These are phyloP conservation scores for Sphagnum contortum DNA, from an alignment of 225 moss, liverwort and hornwort species.

Conservation along the genomic window DNA sequence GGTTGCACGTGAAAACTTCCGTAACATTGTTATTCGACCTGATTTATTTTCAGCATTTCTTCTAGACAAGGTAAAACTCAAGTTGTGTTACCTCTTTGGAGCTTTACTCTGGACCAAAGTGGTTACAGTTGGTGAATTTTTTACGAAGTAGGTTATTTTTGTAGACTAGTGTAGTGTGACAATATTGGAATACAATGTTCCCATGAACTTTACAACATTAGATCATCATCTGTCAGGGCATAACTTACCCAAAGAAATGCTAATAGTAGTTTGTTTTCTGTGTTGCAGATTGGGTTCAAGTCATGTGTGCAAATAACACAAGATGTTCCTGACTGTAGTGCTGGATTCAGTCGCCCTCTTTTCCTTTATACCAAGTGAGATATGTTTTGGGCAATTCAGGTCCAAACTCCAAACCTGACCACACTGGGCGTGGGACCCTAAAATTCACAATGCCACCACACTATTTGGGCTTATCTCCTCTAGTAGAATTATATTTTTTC, in stretches of 20 bases:
- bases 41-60: conserved; percentile 63
- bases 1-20: conserved; percentile 47
- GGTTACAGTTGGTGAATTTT: not conserved
- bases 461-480: too few species aligned
- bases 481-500: too few species aligned
- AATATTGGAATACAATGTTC: not conserved
- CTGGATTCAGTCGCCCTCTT: conserved; percentile 67
- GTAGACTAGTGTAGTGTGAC: not conserved
- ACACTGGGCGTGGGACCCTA: too few species aligned
- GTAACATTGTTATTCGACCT: conserved; percentile 43
- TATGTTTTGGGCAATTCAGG: too few species aligned
- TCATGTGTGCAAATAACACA: conserved; percentile 53
- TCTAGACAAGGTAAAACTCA: conserved; percentile 65
- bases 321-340: conserved; percentile 49
- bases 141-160: not conserved
- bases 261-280: too few species aligned
- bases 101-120: not conserved
- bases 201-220: not conserved
- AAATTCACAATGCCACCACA: too few species aligned
- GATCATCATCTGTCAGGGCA: not conserved
- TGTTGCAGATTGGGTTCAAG: conserved; percentile 79
- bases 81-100: too few species aligned
- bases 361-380: conserved; percentile 62
- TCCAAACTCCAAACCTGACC: too few species aligned
- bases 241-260: too few species aligned